These are phyloP conservation scores for Eremochloa ophiuroides DNA, from an alignment of 176 grass and related monocot species.

Conservation along the genomic window DNA sequence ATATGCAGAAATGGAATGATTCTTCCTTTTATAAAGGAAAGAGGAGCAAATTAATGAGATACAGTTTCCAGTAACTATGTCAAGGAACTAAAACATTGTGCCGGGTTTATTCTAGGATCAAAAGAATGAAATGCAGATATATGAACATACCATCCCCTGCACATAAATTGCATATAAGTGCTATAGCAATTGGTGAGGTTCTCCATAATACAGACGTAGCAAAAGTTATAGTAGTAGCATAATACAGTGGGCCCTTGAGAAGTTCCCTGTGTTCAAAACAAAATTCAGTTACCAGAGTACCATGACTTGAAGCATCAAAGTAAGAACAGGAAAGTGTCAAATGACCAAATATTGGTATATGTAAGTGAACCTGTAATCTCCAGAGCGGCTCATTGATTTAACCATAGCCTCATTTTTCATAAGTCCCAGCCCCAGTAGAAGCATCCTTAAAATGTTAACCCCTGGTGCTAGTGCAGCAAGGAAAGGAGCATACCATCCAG, in stretches of 20 bases:
- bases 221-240: slow-evolving; percentile 76
- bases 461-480: slow-evolving; percentile 71
- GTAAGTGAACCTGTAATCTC: slow-evolving; percentile 60
- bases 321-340: neutral
- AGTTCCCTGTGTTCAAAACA: slow-evolving; percentile 65
- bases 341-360: neutral
- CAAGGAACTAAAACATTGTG: neutral
- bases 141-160: slow-evolving; percentile 73
- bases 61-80: neutral
- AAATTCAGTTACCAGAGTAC: slow-evolving; percentile 6
- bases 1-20: neutral
- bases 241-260: slow-evolving; percentile 92
- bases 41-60: neutral
- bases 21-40: neutral
- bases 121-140: neutral
- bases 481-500: slow-evolving; percentile 64
- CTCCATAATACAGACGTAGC: slow-evolving; percentile 72
- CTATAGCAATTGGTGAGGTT: slow-evolving; percentile 77
- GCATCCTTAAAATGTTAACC: slow-evolving; percentile 80
- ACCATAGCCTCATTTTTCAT: slow-evolving; percentile 88
- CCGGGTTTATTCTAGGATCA: neutral
- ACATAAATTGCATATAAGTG: slow-evolving; percentile 92
- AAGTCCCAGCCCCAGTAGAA: slow-evolving; percentile 67
- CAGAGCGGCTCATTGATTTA: slow-evolving; percentile 83
- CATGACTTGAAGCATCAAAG: neutral